A percentile compares a stretch with the other conserved stretches of the same genome.
Conservation (phyloP, 257 asterid species). For the Solanum stenotomum region DNA sequence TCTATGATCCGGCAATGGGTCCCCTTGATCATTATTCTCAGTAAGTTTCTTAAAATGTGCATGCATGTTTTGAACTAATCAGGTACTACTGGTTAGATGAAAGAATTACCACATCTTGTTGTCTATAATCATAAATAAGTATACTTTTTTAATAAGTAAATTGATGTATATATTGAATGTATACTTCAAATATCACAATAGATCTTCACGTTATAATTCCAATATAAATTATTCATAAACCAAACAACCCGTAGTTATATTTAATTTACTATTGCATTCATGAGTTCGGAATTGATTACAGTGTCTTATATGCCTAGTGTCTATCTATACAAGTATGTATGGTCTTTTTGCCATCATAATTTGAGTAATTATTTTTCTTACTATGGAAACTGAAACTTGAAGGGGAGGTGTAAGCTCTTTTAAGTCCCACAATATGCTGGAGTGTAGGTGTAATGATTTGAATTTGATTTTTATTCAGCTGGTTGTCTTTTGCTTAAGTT, state of each 20-base stretch:
- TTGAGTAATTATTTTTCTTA: background rate
- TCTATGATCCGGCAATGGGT: constrained; percentile 80
- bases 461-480: background rate
- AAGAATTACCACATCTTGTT: background rate
- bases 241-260: background rate
- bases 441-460: background rate
- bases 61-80: background rate
- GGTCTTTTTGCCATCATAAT: background rate
- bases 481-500: background rate
- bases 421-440: background rate
- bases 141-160: background rate
- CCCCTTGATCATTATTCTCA: constrained; percentile 32
- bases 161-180: background rate
- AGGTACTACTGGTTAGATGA: background rate
- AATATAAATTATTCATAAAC: background rate
- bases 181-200: background rate
- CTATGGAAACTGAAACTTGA: background rate
- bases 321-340: background rate
- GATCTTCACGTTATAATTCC: background rate
- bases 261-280: background rate
- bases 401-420: background rate
- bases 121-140: background rate
- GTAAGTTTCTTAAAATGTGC: constrained; percentile 28
- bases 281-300: background rate
- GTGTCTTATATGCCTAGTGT: background rate